Percentiles rank a stretch among this genome's conserved stretches.
phyloP scores from a whole-genome alignment of 2,329 filamentous ascomycete genomes.

The Diaporthe sp. region DNA sequence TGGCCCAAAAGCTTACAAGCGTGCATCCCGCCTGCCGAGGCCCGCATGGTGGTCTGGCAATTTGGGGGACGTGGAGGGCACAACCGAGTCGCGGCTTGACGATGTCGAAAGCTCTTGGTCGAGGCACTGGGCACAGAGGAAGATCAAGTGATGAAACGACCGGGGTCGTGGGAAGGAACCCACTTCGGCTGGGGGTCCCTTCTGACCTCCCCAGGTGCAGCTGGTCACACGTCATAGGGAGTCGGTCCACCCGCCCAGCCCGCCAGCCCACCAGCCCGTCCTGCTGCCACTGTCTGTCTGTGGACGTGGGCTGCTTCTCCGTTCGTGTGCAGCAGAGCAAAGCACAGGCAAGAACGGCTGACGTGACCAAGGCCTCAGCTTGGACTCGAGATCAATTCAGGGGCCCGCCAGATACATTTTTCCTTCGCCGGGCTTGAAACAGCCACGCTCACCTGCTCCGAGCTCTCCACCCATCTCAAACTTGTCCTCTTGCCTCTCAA shows the following conservation, averaged over 20 bases:
- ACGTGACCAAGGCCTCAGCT: slow-evolving; percentile 25
- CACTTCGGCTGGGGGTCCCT: slow-evolving; percentile 15
- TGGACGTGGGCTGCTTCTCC: neutral
- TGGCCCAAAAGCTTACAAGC: slow-evolving; percentile 29
- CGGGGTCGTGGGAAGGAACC: slow-evolving; percentile 6
- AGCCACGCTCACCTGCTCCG: slow-evolving; percentile 16
- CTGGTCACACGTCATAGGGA: slow-evolving; percentile 27
- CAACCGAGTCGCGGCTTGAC: slow-evolving; percentile 13
- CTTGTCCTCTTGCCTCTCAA: neutral
- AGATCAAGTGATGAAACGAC: slow-evolving; percentile 34
- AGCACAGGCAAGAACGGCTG: slow-evolving; percentile 14
- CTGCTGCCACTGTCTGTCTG: slow-evolving; percentile 1
- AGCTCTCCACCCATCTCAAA: neutral
- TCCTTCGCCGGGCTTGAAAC: slow-evolving; percentile 26
- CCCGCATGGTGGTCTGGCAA: neutral
- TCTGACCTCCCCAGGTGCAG: slow-evolving; percentile 9
- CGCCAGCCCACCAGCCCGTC: neutral
- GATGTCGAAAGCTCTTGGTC: neutral
- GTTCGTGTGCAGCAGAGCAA: neutral
- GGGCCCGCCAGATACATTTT: slow-evolving; percentile 29
- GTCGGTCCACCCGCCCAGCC: slow-evolving; percentile 1
- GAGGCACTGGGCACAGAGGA: slow-evolving; percentile 1
- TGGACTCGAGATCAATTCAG: slow-evolving; percentile 25
- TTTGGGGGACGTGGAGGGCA: neutral
- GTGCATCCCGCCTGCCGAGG: slow-evolving; percentile 32